Base-by-base conservation (phyloP, 208 protist species). In the Endotrypanum monterogeii region DNA sequence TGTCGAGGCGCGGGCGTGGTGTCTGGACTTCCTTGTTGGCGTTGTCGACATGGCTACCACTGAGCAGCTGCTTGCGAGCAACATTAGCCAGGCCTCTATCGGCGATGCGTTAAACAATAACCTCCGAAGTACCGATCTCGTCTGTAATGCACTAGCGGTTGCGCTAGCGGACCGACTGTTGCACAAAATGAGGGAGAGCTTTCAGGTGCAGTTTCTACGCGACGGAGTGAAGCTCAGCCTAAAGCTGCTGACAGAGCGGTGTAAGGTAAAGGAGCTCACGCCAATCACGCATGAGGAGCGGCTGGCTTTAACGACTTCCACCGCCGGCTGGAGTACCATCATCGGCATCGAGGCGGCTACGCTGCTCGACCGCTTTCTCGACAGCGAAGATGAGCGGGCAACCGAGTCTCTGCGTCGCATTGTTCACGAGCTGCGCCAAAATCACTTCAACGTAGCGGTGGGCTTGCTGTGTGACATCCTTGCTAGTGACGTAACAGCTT, bases 181-280 rank as follows among this genome's bases (percentile, higher is more conserved):
- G 11, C 71, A 89, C 16, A 98, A 96, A 76, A 18, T 95, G 30
- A 79, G 80, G 8, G 72, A 78, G 25, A 73, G 87, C 12, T 98
- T 92, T 63, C 70, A 69, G 18, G 67, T 75, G 30, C 84, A 89
- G 58, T 94, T 98, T 74, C 78, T 92, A 20, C 88, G 94, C 55
- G 94, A 98, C 69, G 95, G 94, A 41, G 88, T 97, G 6, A 81
- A 82, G 39, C 80, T 91, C 66, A 76, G 75, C 3, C 71, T 96
- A 39, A 55, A 76, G 58, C 79, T 79, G 25, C 37, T 76, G 41
- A 69, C 83, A 65, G 74, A 86, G 73, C 79, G 83, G 20, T 76
- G 52, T 39, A 75, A 66, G 44, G 70, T 79, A 32, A 78, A 71
- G 46, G 68, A 54, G 3, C 71, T 37, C 44, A 20, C 69, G 23